A percentile compares a stretch with the other conserved stretches of the same genome.
phyloP scores from a whole-genome alignment of 2,329 filamentous ascomycete genomes.

The Seiridium unicorne region DNA sequence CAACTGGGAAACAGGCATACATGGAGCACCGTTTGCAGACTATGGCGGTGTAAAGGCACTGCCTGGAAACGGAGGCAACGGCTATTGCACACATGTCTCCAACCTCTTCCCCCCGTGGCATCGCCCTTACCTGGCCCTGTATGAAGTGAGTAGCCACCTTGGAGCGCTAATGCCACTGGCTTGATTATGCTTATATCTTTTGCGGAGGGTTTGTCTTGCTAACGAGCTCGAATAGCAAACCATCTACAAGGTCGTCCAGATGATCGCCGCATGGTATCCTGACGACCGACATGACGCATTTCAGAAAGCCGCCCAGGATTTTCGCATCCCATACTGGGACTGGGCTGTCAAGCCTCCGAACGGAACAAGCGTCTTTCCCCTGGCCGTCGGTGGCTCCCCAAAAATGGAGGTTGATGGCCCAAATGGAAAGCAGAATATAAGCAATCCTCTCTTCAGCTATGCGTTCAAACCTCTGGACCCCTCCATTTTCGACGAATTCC shows the following conservation, averaged over 20 bases:
- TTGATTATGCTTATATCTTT: not conserved
- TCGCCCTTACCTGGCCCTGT: slow-evolving; percentile 69
- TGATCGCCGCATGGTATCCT: slow-evolving; percentile 32
- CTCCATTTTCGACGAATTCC: slow-evolving; percentile 55
- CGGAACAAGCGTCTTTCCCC: slow-evolving; percentile 46
- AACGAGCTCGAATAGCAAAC: slow-evolving; percentile 41
- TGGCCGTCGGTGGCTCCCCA: slow-evolving; percentile 43
- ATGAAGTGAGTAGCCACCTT: slow-evolving; percentile 43
- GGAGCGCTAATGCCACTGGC: not conserved
- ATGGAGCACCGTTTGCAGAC: slow-evolving; percentile 66
- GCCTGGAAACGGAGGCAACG: slow-evolving; percentile 53
- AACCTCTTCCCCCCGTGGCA: slow-evolving; percentile 82
- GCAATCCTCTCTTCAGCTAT: slow-evolving; percentile 62
- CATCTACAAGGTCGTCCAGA: slow-evolving; percentile 29
- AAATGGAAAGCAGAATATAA: slow-evolving; percentile 51
- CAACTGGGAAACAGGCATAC: slow-evolving; percentile 58
- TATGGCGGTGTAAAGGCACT: slow-evolving; percentile 53
- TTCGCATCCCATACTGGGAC: slow-evolving; percentile 60
- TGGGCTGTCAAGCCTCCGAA: slow-evolving; percentile 50
- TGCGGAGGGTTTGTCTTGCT: not conserved
- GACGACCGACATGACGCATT: slow-evolving; percentile 47
- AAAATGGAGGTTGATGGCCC: slow-evolving; percentile 53
- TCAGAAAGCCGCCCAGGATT: slow-evolving; percentile 45
- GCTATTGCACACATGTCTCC: slow-evolving; percentile 77
- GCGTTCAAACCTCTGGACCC: slow-evolving; percentile 58